Evolutionary conservation across 176 grass and related monocot genomes (phyloP), one percentile per base, ranked within the genome.

Genomic region (Carex parvula): DNA sequence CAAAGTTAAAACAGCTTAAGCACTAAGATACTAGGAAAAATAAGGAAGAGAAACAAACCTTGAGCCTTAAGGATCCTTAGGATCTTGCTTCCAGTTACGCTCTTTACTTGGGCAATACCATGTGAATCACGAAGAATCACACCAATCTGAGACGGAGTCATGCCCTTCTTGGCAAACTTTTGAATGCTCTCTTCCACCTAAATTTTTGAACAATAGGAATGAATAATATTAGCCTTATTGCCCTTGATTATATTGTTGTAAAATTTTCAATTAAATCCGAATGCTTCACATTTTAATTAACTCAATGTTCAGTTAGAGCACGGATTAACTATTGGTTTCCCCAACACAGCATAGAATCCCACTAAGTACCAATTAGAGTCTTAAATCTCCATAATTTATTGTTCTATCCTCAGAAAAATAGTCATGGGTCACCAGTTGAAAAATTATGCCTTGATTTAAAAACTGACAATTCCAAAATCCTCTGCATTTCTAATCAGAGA

Each of bases 41-140:
- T 8, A 62, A 10, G 0, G 5, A 65, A 77, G 4, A 84, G 13
- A 77, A 70, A 3, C 44, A 3, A 64, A 97, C 94, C 94, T 26
- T 97, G 87, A 13, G 88, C 94, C 89, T 97, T 97, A 17, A 97
- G 94, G 81, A 97, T 93, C 70, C 94, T 90, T 52, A 97, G 94
- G 50, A 97, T 97, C 88, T 97, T 97, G 94, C 84, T 97, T 15
- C 94, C 94, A 2, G 94, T 97, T 16, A 97, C 88, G 67, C 87
- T 93, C 79, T 89, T 89, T 30, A 95, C 90, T 48, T 92, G 93
- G 2, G 94, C 89, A 16, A 97, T 97, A 0, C 94, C 94, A 42
- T 97, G 94, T 52, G 92, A 92, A 85, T 97, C 94, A 87, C 94
- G 94, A 80, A 97, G 94, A 64, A 87, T 53, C 35, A 97, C 91